These are phyloP conservation scores for Curvularia sp. DNA, from an alignment of 2,329 filamentous ascomycete genomes.

Conservation along the genomic window DNA sequence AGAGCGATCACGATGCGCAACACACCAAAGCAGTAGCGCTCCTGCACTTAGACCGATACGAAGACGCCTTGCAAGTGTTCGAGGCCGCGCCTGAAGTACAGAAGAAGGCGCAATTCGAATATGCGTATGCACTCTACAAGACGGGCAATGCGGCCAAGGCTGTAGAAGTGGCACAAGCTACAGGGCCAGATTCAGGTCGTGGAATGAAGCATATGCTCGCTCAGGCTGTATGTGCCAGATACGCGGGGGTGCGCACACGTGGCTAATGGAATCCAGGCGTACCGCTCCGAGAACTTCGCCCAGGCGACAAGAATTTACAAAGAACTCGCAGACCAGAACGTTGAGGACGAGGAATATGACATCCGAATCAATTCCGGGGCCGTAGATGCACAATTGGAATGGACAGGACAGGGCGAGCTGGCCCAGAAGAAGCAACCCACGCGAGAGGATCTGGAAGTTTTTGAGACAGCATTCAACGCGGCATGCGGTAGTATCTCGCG, in stretches of 20 bases:
- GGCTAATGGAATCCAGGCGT: conserved; percentile 58
- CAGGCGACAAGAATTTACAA: conserved; percentile 70
- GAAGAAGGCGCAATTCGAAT: conserved; percentile 69
- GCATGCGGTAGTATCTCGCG: conserved; percentile 76
- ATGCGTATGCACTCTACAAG: conserved; percentile 85
- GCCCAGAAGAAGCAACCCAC: conserved; percentile 63
- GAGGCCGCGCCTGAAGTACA: conserved; percentile 68
- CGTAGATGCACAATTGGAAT: conserved; percentile 74
- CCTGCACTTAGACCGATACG: conserved; percentile 81
- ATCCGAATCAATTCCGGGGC: conserved; percentile 78
- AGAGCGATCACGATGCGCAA: conserved; percentile 65
- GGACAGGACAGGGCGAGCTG: conserved; percentile 64
- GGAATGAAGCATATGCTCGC: conserved; percentile 67
- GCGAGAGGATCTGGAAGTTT: conserved; percentile 72
- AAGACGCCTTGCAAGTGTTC: conserved; percentile 75
- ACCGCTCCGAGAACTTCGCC: conserved; percentile 76
- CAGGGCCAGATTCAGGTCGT: conserved; percentile 47
- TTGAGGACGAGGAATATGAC: conserved; percentile 73
- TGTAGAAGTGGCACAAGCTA: conserved; percentile 57
- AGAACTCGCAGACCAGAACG: conserved; percentile 58
- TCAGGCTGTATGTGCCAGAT: conserved; percentile 60
- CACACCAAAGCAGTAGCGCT: conserved; percentile 76
- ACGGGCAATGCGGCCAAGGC: conserved; percentile 72
- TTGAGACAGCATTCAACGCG: conserved; percentile 82
- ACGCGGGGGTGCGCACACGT: not conserved